A percentile compares a stretch with the other conserved stretches of the same genome.
phyloP scores from a whole-genome alignment of 495 filamentous ascomycete genomes.

The Mycothermus thermophilus region DNA sequence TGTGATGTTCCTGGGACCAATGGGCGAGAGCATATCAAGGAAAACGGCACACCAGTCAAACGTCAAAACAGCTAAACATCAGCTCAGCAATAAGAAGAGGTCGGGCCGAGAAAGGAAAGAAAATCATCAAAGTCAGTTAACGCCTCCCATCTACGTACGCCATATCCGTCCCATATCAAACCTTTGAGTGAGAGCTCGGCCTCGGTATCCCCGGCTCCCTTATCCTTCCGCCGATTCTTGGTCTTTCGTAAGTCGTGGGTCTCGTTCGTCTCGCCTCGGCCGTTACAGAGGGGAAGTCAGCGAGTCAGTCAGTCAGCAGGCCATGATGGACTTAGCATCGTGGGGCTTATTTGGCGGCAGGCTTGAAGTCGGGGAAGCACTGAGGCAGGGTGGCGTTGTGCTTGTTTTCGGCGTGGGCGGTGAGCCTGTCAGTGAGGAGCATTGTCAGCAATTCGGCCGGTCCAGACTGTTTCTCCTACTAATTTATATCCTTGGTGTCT shows the following conservation, averaged over 20 bases:
- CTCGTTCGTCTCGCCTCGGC: too few relatives aligned
- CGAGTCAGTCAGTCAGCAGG: too few relatives aligned
- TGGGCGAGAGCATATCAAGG: too few relatives aligned
- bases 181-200: too few relatives aligned
- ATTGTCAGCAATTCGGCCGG: too few relatives aligned
- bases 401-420: constrained; percentile 41
- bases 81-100: neutral
- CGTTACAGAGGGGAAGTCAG: too few relatives aligned
- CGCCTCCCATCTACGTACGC: constrained; percentile 6
- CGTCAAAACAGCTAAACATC: neutral
- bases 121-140: constrained; percentile 1
- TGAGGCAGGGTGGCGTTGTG: constrained; percentile 38
- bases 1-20: too few relatives aligned
- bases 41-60: too few relatives aligned
- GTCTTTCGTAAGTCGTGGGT: constrained; percentile 2
- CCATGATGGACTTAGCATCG: too few relatives aligned
- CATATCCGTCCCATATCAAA: too few relatives aligned
- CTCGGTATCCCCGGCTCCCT: neutral
- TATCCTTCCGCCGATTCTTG: constrained; percentile 1
- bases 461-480: too few relatives aligned
- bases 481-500: neutral
- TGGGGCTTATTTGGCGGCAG: constrained; percentile 9
- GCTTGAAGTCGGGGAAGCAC: constrained; percentile 38
- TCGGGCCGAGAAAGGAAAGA: neutral
- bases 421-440: constrained; percentile 22